These are phyloP conservation scores for Wickerhamiella shivajii DNA, from an alignment of 805 yeast species.

Conservation along the genomic window DNA sequence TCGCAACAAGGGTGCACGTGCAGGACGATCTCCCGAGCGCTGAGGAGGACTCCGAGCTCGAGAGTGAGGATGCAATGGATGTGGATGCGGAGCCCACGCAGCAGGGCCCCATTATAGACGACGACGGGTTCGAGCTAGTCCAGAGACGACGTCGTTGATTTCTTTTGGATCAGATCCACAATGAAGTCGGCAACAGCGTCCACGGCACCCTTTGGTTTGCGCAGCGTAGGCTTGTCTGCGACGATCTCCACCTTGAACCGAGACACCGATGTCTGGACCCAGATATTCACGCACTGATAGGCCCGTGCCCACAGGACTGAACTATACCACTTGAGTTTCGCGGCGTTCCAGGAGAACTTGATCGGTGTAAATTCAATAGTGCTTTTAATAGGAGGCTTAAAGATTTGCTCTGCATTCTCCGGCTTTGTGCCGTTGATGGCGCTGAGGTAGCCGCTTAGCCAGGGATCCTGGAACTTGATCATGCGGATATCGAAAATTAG, in stretches of 20 bases:
- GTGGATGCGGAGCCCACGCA: constrained; percentile 27
- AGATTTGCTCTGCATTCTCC: too few relatives aligned
- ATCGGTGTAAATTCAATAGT: constrained; percentile 30
- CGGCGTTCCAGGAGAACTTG: constrained; percentile 45
- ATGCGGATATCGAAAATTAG: too few relatives aligned
- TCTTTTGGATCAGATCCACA: constrained; percentile 18
- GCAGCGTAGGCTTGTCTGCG: constrained; percentile 27
- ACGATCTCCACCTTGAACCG: constrained; percentile 36
- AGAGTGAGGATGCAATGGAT: constrained; percentile 30
- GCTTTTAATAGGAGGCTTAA: constrained; percentile 5
- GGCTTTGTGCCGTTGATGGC: too few relatives aligned
- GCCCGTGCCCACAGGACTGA: constrained; percentile 49
- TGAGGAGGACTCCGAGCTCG: constrained; percentile 34
- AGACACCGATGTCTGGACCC: constrained; percentile 37
- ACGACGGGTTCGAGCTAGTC: constrained; percentile 87
- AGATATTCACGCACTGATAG: constrained; percentile 31
- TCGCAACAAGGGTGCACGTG: constrained; percentile 26
- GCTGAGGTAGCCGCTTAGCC: too few relatives aligned
- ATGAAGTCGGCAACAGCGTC: constrained; percentile 37
- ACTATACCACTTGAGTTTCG: constrained; percentile 64
- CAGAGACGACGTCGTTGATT: constrained; percentile 40
- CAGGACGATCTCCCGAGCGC: constrained; percentile 40
- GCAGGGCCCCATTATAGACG: constrained; percentile 64
- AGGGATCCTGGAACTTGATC: too few relatives aligned
- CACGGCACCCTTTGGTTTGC: constrained; percentile 31